Evolutionary conservation across 352 stramenopile genomes (phyloP).

Genomic region (Lagenidium giganteum): DNA sequence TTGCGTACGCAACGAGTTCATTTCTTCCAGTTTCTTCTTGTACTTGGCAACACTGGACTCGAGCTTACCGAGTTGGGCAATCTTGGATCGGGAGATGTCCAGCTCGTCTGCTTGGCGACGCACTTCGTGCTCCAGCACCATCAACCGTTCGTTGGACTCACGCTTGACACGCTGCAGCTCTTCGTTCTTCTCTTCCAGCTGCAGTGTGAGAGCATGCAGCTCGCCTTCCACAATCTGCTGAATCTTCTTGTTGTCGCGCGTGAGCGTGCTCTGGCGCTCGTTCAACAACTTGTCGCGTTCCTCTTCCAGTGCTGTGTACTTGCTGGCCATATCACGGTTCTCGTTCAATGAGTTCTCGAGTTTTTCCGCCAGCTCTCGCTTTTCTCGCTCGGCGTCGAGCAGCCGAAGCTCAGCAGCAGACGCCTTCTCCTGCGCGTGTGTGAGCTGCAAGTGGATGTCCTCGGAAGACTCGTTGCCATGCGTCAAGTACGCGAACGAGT

Average conservation of each 20-base stretch:
- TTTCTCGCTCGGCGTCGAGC: conserved; percentile 72
- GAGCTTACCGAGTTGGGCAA: conserved; percentile 71
- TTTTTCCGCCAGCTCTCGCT: conserved; percentile 65
- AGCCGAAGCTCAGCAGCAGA: conserved; percentile 67
- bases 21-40: conserved; percentile 84
- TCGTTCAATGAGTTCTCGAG: conserved; percentile 57
- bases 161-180: conserved; percentile 68
- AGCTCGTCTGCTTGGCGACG: conserved; percentile 79
- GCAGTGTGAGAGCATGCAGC: conserved; percentile 63
- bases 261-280: conserved; percentile 71
- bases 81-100: conserved; percentile 84
- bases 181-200: conserved; percentile 77
- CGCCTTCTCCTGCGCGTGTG: conserved; percentile 62
- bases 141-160: conserved; percentile 67
- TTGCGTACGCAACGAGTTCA: conserved; percentile 70
- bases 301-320: conserved; percentile 43
- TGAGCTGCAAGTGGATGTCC: conserved; percentile 44
- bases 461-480: conserved; percentile 37
- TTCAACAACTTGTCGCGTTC: conserved; percentile 67
- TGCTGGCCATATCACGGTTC: conserved; percentile 34
- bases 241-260: conserved; percentile 85
- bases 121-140: conserved; percentile 84
- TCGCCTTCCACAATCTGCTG: conserved; percentile 83
- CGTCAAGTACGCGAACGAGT: conserved; percentile 55
- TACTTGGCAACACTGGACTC: conserved; percentile 80